These are phyloP conservation scores for Anthracocystis walkeri DNA, from an alignment of 1,284 basidiomycete species.

Conservation along the genomic window DNA sequence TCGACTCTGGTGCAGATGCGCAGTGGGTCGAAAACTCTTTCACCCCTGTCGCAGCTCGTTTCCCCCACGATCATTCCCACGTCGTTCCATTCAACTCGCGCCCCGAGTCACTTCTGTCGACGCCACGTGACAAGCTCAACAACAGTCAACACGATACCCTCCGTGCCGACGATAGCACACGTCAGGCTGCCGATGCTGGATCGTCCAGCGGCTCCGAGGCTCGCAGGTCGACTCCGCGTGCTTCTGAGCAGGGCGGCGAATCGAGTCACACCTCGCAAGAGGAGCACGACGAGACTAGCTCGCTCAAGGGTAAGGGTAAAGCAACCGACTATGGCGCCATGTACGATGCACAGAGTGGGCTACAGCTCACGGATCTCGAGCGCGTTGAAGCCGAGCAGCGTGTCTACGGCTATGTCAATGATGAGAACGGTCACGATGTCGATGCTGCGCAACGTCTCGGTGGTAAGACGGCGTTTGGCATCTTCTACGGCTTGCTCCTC, in stretches of 20 bases:
- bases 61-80: slow-evolving; percentile 60
- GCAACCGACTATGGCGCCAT: slow-evolving; percentile 36
- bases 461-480: slow-evolving; percentile 62
- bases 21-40: slow-evolving; percentile 71
- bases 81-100: slow-evolving; percentile 56
- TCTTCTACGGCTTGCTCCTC: slow-evolving; percentile 86
- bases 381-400: slow-evolving; percentile 56
- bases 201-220: slow-evolving; percentile 43
- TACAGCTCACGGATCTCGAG: slow-evolving; percentile 41
- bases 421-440: slow-evolving; percentile 60
- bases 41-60: slow-evolving; percentile 60
- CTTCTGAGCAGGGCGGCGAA: slow-evolving; percentile 31
- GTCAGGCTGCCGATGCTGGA: slow-evolving; percentile 29
- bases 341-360: slow-evolving; percentile 28
- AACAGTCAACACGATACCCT: slow-evolving; percentile 38
- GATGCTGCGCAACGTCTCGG: slow-evolving; percentile 46
- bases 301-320: slow-evolving; percentile 54
- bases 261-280: slow-evolving; percentile 33
- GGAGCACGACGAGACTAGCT: slow-evolving; percentile 45
- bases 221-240: slow-evolving; percentile 31
- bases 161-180: slow-evolving; percentile 15
- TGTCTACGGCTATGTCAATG: slow-evolving; percentile 65
- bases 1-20: slow-evolving; percentile 20
- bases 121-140: slow-evolving; percentile 29
- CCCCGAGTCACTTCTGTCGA: slow-evolving; percentile 27